phyloP scores from a whole-genome alignment of 2,329 filamentous ascomycete genomes.

The Cadophora sp. region DNA sequence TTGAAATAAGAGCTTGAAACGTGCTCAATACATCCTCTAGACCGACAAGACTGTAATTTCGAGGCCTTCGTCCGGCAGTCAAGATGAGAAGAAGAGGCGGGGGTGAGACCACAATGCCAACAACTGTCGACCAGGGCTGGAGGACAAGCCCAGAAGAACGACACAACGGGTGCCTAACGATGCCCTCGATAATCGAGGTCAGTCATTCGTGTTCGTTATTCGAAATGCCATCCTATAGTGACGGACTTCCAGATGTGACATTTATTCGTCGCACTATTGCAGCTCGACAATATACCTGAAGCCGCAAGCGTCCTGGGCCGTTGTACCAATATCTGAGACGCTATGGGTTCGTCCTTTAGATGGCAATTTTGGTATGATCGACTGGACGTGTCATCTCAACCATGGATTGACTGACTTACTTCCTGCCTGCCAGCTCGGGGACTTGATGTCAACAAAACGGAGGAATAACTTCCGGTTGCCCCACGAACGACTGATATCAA shows the following conservation, averaged over 20 bases:
- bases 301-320: neutral
- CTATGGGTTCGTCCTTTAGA: constrained; percentile 1
- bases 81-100: neutral
- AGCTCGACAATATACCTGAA: constrained; percentile 10
- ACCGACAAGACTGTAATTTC: neutral
- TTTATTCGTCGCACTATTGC: constrained; percentile 14
- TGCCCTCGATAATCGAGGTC: neutral
- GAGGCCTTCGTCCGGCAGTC: neutral
- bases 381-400: neutral
- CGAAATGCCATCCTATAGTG: neutral
- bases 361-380: neutral
- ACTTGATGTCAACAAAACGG: constrained; percentile 9
- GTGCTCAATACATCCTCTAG: neutral
- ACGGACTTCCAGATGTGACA: neutral
- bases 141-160: neutral
- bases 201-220: constrained; percentile 3
- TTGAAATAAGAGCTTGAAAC: neutral
- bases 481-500: neutral
- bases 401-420: neutral
- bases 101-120: neutral
- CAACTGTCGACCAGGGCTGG: neutral
- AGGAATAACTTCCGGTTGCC: neutral
- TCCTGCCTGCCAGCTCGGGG: neutral
- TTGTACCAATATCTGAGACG: neutral
- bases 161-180: neutral